Conservation (phyloP, 148 eudicot genomes). For the Vaccinium darrowii region DNA sequence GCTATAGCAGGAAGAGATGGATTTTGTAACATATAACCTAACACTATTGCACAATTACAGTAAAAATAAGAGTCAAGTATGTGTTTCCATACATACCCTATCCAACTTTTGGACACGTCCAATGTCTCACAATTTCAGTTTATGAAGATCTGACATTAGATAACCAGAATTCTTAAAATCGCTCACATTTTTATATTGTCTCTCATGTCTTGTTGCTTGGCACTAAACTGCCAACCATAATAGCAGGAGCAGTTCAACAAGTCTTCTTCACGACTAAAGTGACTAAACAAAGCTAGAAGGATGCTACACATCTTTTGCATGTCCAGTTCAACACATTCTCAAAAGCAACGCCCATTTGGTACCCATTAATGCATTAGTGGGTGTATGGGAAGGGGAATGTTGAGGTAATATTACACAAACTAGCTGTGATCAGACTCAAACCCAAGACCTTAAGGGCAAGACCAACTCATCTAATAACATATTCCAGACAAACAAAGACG, state of each 20-base stretch:
- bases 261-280: not conserved
- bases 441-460: not conserved
- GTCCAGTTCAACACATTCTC: not conserved
- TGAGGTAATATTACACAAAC: too few species aligned
- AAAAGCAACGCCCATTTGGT: not conserved
- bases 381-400: too few species aligned
- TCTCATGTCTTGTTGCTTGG: not conserved
- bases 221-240: not conserved
- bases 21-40: not conserved
- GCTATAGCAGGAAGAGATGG: not conserved
- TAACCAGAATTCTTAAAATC: conserved; percentile 5
- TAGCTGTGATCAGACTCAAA: too few species aligned
- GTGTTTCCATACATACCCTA: not conserved
- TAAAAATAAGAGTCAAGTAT: not conserved
- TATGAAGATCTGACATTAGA: not conserved
- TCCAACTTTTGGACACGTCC: not conserved
- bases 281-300: conserved; percentile 3
- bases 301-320: not conserved
- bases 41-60: not conserved
- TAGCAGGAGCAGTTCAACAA: not conserved
- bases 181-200: not conserved
- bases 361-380: too few species aligned
- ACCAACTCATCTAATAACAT: not conserved
- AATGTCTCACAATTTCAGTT: not conserved
- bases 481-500: not conserved